Conservation (phyloP, 257 asterid species). For the Jasminum sambac region DNA sequence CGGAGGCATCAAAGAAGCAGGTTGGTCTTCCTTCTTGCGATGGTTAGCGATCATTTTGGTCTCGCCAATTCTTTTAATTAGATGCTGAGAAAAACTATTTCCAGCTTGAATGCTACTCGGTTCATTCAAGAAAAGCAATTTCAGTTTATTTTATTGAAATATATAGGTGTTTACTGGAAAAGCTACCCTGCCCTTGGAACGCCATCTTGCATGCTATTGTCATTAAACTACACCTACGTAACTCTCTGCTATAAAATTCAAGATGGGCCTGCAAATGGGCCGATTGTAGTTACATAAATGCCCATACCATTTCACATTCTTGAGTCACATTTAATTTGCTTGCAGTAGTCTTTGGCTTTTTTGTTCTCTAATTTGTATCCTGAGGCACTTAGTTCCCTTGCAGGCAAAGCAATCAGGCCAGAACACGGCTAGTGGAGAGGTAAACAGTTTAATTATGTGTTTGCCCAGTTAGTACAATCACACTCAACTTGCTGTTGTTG, state of each 20-base stretch:
- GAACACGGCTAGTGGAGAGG: conserved; percentile 54
- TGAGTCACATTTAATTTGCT: neutral
- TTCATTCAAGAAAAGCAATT: conserved; percentile 3
- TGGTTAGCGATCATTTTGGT: neutral
- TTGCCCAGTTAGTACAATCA: conserved; percentile 8
- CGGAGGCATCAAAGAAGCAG: conserved; percentile 51
- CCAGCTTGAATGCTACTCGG: conserved; percentile 12
- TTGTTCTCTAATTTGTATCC: conserved; percentile 8
- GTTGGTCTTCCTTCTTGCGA: conserved; percentile 33
- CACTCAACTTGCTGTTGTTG: conserved; percentile 4
- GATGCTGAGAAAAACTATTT: neutral
- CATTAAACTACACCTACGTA: conserved; percentile 1
- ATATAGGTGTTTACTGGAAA: neutral
- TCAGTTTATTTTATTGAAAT: neutral
- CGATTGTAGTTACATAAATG: conserved; percentile 4
- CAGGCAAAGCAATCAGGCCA: conserved; percentile 46
- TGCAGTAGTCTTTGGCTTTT: neutral
- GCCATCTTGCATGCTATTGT: neutral
- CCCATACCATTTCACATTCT: conserved; percentile 5
- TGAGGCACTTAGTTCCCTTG: conserved; percentile 9
- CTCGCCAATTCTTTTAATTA: neutral
- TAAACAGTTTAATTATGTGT: conserved; percentile 23
- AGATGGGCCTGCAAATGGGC: conserved; percentile 10
- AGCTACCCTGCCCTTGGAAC: neutral
- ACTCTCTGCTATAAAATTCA: conserved; percentile 8